Evolutionary conservation across 176 grass and related monocot genomes (phyloP), one percentile per base, ranked within the genome.

Genomic region (Musa itinerans): DNA sequence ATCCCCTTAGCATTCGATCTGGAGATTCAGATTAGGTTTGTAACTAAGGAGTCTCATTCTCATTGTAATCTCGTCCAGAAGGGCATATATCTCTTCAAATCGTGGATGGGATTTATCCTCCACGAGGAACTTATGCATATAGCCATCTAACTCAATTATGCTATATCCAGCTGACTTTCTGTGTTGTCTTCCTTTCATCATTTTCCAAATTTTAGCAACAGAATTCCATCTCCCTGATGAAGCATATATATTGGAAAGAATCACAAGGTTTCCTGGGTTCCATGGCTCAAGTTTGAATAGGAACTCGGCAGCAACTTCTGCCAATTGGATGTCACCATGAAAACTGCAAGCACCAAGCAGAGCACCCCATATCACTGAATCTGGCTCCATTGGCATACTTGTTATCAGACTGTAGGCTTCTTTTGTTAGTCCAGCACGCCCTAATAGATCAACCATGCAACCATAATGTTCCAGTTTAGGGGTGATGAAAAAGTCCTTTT

Each of bases 121-220:
- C 23, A 89, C 87, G 53, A 93, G 74, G 59, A 93, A 93, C 74
- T 85, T 85, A 43, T 87, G 87, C 81, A 89, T 87, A 70, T 34
- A 83, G 11, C 84, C 87, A 27, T 83, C 74, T 17, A 89, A 69
- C 74, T 93, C 90, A 50, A 89, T 87, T 57, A 89, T 83, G 54
- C 90, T 93, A 68, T 79, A 87, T 52, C 90, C 90, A 76, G 87
- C 87, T 74, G 90, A 87, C 77, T 93, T 93, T 74, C 78, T 93
- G 65, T 93, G 82, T 66, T 81, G 84, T 27, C 87, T 93, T 53
- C 82, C 74, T 85, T 81, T 92, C 71, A 89, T 75, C 65, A 87
- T 56, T 71, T 81, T 93, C 90, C 90, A 85, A 17, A 89, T 71
- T n/a, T 26, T 53, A 52, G 87, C 80, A 76, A 93, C 90, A 81